A percentile compares a stretch with the other conserved stretches of the same genome.
These are phyloP conservation scores for Monosporascus sp. DNA, from an alignment of 2,329 filamentous ascomycete species.

Conservation along the genomic window DNA sequence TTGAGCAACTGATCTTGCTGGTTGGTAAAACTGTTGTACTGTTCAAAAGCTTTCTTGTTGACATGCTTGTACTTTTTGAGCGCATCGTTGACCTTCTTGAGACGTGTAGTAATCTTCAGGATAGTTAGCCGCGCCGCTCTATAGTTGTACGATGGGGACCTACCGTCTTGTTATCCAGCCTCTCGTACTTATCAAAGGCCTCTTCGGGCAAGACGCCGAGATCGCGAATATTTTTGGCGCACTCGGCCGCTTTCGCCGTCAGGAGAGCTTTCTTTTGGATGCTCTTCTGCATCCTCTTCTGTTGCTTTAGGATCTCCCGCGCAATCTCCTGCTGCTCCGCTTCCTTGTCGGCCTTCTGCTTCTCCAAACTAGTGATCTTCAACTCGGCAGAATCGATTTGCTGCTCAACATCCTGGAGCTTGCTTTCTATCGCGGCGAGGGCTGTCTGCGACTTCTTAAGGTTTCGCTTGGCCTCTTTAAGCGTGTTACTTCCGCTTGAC, in stretches of 20 bases:
- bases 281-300: conserved; percentile 87
- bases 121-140: conserved; percentile 9
- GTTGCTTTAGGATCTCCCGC: conserved; percentile 73
- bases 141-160: conserved; percentile 22
- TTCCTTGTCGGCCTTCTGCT: conserved; percentile 57
- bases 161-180: conserved; percentile 72
- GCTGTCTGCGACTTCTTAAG: conserved; percentile 71
- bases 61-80: conserved; percentile 97
- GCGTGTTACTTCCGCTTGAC: conserved; percentile 56
- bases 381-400: conserved; percentile 55
- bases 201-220: conserved; percentile 91
- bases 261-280: conserved; percentile 82
- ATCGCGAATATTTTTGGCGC: conserved; percentile 83
- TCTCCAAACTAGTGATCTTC: conserved; percentile 30
- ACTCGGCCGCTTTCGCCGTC: conserved; percentile 71
- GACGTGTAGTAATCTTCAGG: conserved; percentile 52
- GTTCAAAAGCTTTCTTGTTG: conserved; percentile 99
- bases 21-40: conserved; percentile 94
- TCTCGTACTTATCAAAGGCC: conserved; percentile 85
- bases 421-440: conserved; percentile 60
- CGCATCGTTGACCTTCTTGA: conserved; percentile 87
- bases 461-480: conserved; percentile 76
- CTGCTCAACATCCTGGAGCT: conserved; percentile 68
- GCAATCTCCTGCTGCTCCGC: conserved; percentile 71
- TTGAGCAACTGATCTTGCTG: conserved; percentile 83